Percentiles rank a stretch among this genome's conserved stretches.
These are phyloP conservation scores for Trypanosoma avium DNA, from an alignment of 208 protist species.

Conservation along the genomic window DNA sequence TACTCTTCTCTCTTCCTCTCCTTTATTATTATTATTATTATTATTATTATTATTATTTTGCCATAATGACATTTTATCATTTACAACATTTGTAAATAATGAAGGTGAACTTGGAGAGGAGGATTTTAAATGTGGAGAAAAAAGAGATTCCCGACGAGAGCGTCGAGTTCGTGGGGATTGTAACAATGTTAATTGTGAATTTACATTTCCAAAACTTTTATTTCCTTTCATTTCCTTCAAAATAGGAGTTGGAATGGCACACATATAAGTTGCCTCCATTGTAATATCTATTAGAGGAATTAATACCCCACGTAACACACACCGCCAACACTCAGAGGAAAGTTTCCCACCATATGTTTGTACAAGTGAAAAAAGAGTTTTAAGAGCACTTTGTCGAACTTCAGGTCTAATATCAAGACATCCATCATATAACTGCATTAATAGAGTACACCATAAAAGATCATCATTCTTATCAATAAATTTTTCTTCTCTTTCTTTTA, in stretches of 20 bases:
- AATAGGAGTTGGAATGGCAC: constrained; percentile 17
- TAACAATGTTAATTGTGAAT: no score
- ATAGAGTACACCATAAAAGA: constrained; percentile 38
- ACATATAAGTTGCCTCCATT: constrained; percentile 29
- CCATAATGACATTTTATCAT: no score
- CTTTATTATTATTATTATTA: no score
- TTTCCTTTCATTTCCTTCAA: not conserved
- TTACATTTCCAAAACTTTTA: no score
- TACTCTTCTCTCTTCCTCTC: not conserved
- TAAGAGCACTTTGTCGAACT: constrained; percentile 77
- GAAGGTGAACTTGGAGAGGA: not conserved
- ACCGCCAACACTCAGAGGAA: constrained; percentile 51
- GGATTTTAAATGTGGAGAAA: not conserved
- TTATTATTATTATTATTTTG: no score
- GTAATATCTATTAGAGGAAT: constrained; percentile 48
- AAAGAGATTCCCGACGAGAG: no score
- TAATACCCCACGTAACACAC: constrained; percentile 50
- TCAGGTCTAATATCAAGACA: constrained; percentile 60
- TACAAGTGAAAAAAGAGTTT: constrained; percentile 80
- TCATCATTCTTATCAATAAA: constrained; percentile 10
- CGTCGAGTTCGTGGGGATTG: no score
- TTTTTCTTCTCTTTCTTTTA: no score
- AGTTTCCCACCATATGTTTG: constrained; percentile 75
- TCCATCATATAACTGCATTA: constrained; percentile 55
- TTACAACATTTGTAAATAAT: no score